Evolutionary conservation across 1,139 yeast genomes (phyloP).

Genomic region (Entelexis sorbosivorans): DNA sequence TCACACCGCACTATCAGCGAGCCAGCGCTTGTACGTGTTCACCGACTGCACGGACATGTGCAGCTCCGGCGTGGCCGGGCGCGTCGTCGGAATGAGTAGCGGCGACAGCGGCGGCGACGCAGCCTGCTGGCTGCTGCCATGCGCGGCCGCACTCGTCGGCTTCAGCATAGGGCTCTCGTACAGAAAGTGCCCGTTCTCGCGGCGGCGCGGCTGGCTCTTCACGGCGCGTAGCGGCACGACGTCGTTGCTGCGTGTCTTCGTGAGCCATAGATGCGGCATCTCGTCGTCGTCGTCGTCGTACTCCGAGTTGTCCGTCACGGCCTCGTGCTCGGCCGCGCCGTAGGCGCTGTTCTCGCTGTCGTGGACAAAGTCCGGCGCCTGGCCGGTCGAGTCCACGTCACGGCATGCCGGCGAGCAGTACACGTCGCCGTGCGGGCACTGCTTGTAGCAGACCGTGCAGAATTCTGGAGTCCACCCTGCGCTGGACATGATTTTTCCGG

Average conservation of each 20-base stretch:
- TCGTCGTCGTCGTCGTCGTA: slow-evolving; percentile 15
- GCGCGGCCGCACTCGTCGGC: slow-evolving; percentile 15
- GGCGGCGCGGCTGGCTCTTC: slow-evolving; percentile 1
- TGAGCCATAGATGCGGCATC: slow-evolving; percentile 10
- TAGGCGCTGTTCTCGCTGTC: neutral
- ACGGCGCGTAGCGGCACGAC: neutral
- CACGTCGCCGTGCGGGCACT: slow-evolving; percentile 32
- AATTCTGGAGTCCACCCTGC: slow-evolving; percentile 34
- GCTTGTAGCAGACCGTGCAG: slow-evolving; percentile 38
- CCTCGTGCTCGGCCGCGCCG: slow-evolving; percentile 1
- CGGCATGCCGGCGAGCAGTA: slow-evolving; percentile 36
- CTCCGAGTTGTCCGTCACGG: slow-evolving; percentile 11
- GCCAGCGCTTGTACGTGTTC: slow-evolving; percentile 23
- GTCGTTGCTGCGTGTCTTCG: neutral
- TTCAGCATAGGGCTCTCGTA: slow-evolving; percentile 27
- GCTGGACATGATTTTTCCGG: neutral
- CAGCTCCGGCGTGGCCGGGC: neutral
- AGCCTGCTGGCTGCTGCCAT: neutral
- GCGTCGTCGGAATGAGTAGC: slow-evolving; percentile 17
- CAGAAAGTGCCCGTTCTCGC: slow-evolving; percentile 21
- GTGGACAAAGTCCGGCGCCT: slow-evolving; percentile 3
- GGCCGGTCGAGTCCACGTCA: slow-evolving; percentile 14
- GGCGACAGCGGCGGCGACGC: slow-evolving; percentile 16
- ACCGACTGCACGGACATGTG: slow-evolving; percentile 19
- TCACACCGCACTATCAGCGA: slow-evolving; percentile 12